phyloP scores from a whole-genome alignment of 1,284 basidiomycete species.

The Trametes polyzona region DNA sequence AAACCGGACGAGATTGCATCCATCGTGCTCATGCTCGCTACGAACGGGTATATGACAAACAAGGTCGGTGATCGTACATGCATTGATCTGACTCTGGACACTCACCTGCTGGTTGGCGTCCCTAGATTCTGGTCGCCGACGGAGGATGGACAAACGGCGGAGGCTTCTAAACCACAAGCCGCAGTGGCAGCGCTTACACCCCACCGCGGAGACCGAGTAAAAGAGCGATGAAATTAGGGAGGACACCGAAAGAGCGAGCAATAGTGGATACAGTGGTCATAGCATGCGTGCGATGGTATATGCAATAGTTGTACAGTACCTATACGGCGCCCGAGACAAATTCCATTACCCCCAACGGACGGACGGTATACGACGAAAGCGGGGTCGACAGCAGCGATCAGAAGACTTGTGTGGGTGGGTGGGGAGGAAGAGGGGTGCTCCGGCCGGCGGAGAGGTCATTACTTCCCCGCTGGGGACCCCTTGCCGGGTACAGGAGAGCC shows the following conservation, averaged over 20 bases:
- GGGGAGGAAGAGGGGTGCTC: neutral
- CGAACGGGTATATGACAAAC: slow-evolving; percentile 58
- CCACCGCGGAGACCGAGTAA: neutral
- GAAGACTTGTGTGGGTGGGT: too few relatives aligned
- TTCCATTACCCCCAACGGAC: slow-evolving; percentile 1
- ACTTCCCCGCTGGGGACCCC: slow-evolving; percentile 15
- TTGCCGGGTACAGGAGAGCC: slow-evolving; percentile 10
- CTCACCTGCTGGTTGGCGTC: neutral
- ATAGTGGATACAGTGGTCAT: slow-evolving; percentile 26
- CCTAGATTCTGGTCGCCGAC: slow-evolving; percentile 36
- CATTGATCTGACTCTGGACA: too few relatives aligned
- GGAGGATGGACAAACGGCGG: slow-evolving; percentile 36
- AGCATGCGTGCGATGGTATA: slow-evolving; percentile 19
- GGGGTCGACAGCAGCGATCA: slow-evolving; percentile 16
- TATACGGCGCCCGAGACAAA: slow-evolving; percentile 8
- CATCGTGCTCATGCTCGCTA: slow-evolving; percentile 51
- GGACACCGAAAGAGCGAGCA: slow-evolving; percentile 5
- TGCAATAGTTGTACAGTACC: slow-evolving; percentile 23
- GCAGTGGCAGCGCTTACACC: too few relatives aligned
- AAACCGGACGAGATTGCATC: slow-evolving; percentile 54
- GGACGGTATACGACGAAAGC: slow-evolving; percentile 18
- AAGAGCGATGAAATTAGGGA: neutral
- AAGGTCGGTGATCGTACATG: slow-evolving; percentile 42
- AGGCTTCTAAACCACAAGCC: slow-evolving; percentile 17
- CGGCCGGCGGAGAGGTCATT: neutral